phyloP scores from a whole-genome alignment of 208 protist species.

The Leishmania arabica region DNA sequence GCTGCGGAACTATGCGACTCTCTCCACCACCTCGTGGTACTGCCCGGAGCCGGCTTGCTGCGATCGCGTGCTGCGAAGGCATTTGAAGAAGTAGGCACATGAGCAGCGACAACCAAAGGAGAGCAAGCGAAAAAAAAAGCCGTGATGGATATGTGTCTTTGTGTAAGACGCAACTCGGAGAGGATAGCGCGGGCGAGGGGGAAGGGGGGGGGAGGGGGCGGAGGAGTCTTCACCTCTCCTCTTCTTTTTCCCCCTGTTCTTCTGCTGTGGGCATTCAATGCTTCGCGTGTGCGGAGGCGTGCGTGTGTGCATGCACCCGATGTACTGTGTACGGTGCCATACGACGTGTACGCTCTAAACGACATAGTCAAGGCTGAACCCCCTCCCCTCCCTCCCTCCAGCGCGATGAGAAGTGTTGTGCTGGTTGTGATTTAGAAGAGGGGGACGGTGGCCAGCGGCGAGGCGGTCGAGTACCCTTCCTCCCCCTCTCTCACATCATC shows the following conservation, averaged over 20 bases:
- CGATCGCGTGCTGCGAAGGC: conserved; percentile 41
- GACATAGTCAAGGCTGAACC: not conserved
- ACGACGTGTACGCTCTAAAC: not conserved
- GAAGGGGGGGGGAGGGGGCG: not conserved
- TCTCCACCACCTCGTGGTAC: conserved; percentile 88
- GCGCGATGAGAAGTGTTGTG: not conserved
- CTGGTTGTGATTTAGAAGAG: not conserved
- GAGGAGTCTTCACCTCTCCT: not conserved
- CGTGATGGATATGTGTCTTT: not conserved
- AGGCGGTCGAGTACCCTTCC: not conserved
- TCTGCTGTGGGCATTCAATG: not conserved
- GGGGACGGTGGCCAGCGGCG: not conserved
- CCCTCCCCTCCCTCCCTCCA: not conserved
- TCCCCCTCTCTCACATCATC: not conserved
- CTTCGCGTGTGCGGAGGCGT: not conserved
- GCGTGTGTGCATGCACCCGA: not conserved
- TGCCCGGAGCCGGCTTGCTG: conserved; percentile 78
- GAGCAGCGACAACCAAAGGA: not conserved
- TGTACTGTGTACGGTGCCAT: not conserved
- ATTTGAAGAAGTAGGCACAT: conserved; percentile 34
- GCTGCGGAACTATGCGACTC: conserved; percentile 62
- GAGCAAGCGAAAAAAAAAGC: not conserved
- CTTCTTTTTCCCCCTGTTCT: not conserved
- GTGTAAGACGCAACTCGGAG: not conserved
- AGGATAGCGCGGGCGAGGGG: not conserved